Evolutionary conservation across 108 stramenopile species (phyloP), one percentile per base, ranked within the genome.

Genomic region (Nitzschia inconspicua): DNA sequence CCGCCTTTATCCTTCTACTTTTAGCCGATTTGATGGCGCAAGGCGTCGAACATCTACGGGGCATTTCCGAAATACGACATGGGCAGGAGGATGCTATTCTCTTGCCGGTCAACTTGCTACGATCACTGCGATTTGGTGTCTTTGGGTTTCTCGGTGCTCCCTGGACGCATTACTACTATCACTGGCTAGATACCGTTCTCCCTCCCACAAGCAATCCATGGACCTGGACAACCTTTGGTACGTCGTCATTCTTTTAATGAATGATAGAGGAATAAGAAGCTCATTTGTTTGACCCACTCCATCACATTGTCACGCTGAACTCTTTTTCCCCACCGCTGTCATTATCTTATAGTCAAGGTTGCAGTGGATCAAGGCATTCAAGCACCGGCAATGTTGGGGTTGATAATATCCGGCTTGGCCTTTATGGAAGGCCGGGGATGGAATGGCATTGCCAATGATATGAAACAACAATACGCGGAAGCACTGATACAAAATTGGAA

Each of bases 401-500:
- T 60, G 27, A 61, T 76, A 13, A 63, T 76, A 49, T 13, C 24
- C 18, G 49, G 50, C 8, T 42, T 76, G 9, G 57, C 52, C 23
- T 46, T 70, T 41, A 39, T 76, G 44, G 49, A 65, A 20, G 53
- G 63, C 2, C 27, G 53, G 4, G 60, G 66, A 25, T 40, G 60
- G 1, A 37, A 47, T 16, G 69, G 65, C 20, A 49, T 70, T 5
- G 48, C 32, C 30, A 24, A 60, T 6, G 52, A 70, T 37, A 40
- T 76, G 34, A 13, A 32, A 26, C 39, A 48, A 11, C 44, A 68
- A 20, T 76, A 58, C 29, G 30, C 47, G 39, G 37, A 53, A 11
- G 37, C 68, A 1, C 39, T 76, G 36, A 40, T 70, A 8, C 60
- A 72, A 3, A 76, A 76, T 70, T 76, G 71, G 75, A 68, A 76